These are phyloP conservation scores for Chaetothyriales sp. DNA, from an alignment of 2,329 filamentous ascomycete genomes.

Conservation along the genomic window DNA sequence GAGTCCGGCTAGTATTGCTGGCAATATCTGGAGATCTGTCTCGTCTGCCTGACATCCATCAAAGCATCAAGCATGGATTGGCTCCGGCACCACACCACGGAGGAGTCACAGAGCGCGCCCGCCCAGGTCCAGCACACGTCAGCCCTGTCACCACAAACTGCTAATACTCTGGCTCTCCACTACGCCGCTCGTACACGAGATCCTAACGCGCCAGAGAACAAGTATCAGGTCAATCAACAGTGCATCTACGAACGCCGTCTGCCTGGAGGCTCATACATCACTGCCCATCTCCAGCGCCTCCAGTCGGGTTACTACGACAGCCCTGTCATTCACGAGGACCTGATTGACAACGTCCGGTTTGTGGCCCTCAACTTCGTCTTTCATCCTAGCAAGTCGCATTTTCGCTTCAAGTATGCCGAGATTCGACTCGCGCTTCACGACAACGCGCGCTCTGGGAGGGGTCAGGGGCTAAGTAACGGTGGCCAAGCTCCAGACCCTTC, in stretches of 20 bases:
- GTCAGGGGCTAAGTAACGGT: neutral
- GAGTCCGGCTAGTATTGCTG: neutral
- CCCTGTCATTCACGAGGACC: conserved; percentile 27
- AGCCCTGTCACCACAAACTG: neutral
- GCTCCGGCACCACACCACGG: neutral
- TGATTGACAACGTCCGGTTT: conserved; percentile 33
- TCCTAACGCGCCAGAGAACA: conserved; percentile 25
- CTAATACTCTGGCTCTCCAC: neutral
- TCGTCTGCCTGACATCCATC: neutral
- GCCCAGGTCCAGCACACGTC: neutral
- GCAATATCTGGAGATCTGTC: neutral
- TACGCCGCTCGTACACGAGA: conserved; percentile 14
- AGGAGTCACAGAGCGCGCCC: neutral
- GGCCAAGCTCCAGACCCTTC: neutral
- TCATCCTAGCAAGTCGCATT: conserved; percentile 29
- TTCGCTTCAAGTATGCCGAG: conserved; percentile 35
- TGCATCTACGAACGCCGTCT: conserved; percentile 36
- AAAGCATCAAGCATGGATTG: neutral
- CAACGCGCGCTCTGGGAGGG: neutral
- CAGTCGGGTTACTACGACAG: conserved; percentile 35
- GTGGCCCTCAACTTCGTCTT: conserved; percentile 36
- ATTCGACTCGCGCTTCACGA: conserved; percentile 27
- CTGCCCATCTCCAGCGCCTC: conserved; percentile 35
- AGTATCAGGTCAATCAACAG: conserved; percentile 25
- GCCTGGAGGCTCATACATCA: conserved; percentile 34